Base-by-base conservation (phyloP, 345 rosid genomes). In the Triadica sebifera region DNA sequence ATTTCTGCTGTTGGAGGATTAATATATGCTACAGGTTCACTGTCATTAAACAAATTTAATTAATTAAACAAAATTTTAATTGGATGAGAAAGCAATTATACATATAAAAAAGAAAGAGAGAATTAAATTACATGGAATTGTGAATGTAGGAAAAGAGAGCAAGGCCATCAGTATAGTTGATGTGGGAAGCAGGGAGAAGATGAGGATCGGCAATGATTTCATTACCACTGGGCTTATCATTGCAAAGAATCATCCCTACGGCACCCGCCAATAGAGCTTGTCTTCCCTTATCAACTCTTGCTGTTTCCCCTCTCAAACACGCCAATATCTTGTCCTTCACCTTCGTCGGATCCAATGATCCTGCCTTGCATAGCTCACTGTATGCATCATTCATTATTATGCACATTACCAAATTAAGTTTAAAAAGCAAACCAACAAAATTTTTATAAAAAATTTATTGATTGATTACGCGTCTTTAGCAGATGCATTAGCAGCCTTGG, bases 241-340 rank as follows among this genome's bases (percentile, higher is more conserved):
- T 93, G 87, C 89, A 88, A 19, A 93, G 83, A 60, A 91, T 87
- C 90, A 91, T 87, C 62, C 95, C 97, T 0, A 20, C 88, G 0
- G 90, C 97, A 1, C 98, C 92, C 0, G 89, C 95, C 24, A 1
- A 3, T 5, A 76, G 73, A 4, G 85, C 94, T 49, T 77, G 72
- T 0, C 57, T 38, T 15, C 95, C 89, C 76, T 93, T 90, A 1
- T 84, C 87, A 3, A 87, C 79, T 62, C 97, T 78, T 2, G 63
- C 81, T 4, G 17, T 81, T 0, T 56, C 78, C 1, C 91, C 94
- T 56, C 89, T 80, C 13, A 88, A 75, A 65, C 96, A 91, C 9
- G 75, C 89, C 46, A 91, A 16, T 24, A 93, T 87, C 77, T 90
- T 94, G 24, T 97, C 97, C 43, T 79, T 82, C 52, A 76, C 90